phyloP scores from a whole-genome alignment of 257 asterid genomes.

The Solanum habrochaites region DNA sequence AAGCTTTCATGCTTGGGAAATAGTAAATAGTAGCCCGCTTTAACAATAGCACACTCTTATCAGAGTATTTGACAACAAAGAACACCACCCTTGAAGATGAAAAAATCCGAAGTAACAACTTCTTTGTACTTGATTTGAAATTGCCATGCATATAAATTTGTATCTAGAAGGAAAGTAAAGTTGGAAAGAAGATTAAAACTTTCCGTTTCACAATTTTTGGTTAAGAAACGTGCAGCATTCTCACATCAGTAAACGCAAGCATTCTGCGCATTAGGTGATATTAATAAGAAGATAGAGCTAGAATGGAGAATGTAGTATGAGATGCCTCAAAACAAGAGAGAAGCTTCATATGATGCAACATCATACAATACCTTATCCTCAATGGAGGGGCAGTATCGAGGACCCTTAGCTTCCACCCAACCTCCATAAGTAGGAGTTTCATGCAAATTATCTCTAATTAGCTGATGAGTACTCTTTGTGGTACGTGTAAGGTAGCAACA shows the following conservation, averaged over 20 bases:
- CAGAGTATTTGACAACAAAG: background rate
- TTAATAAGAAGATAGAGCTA: background rate
- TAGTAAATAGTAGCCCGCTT: background rate
- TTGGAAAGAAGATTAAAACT: background rate
- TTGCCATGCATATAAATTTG: background rate
- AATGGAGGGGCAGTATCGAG: conserved; percentile 99
- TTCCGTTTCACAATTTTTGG: background rate
- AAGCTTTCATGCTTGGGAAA: background rate
- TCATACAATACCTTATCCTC: conserved; percentile 74
- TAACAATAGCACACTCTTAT: background rate
- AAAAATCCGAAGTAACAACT: background rate
- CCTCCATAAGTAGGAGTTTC: conserved; percentile 99
- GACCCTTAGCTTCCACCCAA: conserved; percentile 99
- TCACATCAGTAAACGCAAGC: background rate
- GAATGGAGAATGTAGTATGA: background rate
- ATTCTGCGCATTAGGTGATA: background rate
- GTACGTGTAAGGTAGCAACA: conserved; percentile 96
- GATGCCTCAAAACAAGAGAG: background rate
- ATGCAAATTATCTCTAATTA: conserved; percentile 78
- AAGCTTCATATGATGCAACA: background rate
- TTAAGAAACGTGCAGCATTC: background rate
- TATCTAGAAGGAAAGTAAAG: background rate
- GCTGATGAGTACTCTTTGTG: conserved; percentile 77
- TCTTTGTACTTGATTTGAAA: background rate
- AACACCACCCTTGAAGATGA: background rate